phyloP scores from a whole-genome alignment of 129 eudicot species.

The Saussurea involucrata region DNA sequence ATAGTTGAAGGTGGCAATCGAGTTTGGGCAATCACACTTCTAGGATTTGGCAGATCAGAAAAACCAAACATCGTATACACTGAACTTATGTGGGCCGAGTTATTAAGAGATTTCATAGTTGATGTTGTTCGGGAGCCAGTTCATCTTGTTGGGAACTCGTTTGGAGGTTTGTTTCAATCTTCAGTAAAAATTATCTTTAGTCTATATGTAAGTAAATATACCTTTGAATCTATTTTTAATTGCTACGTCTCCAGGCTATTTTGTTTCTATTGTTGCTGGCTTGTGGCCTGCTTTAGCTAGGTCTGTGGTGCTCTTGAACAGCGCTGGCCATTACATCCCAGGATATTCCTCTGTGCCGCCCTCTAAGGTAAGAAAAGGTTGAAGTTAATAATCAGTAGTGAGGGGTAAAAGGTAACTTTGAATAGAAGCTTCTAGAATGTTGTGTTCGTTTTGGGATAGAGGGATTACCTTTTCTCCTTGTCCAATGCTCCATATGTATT shows the following conservation, averaged over 20 bases:
- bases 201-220: neutral
- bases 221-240: neutral
- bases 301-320: slow-evolving; percentile 79
- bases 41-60: slow-evolving; percentile 92
- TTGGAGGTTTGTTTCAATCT: slow-evolving; percentile 65
- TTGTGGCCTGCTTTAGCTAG: slow-evolving; percentile 80
- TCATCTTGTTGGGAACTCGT: slow-evolving; percentile 93
- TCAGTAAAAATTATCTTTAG: neutral
- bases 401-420: neutral
- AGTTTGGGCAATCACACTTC: slow-evolving; percentile 88
- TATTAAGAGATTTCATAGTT: slow-evolving; percentile 71
- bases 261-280: slow-evolving; percentile 74
- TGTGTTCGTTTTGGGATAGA: neutral
- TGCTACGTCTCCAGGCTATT: slow-evolving; percentile 54
- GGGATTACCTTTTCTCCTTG: neutral
- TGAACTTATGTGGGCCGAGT: slow-evolving; percentile 92
- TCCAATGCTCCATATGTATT: neutral
- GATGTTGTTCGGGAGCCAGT: slow-evolving; percentile 84
- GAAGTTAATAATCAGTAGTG: neutral
- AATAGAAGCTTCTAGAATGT: neutral
- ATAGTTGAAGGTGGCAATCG: slow-evolving; percentile 64
- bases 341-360: slow-evolving; percentile 58
- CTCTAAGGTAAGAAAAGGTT: slow-evolving; percentile 43
- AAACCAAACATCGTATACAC: slow-evolving; percentile 85
- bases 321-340: slow-evolving; percentile 77